Evolutionary conservation across 1,139 yeast genomes (phyloP).

Genomic region (Debaryomyces singareniensis): DNA sequence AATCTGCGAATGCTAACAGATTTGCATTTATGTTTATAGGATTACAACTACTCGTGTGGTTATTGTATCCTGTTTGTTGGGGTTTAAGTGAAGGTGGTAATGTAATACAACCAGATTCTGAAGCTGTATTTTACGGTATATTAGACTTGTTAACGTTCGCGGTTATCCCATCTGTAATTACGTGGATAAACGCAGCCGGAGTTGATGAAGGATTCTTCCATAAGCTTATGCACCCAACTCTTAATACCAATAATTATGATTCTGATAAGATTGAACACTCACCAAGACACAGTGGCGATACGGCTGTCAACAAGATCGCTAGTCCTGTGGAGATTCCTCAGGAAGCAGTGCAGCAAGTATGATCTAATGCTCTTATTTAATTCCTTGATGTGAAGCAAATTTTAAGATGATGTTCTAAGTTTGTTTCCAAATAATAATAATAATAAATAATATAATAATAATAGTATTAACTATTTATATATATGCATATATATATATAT

Average conservation of each 20-base stretch:
- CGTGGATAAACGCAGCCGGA: conserved; percentile 21
- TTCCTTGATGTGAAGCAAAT: too few species aligned
- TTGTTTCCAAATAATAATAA: too few species aligned
- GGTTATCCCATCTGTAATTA: conserved; percentile 32
- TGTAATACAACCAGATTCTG: conserved; percentile 59
- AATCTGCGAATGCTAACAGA: conserved; percentile 9
- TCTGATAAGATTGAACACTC: conserved; percentile 20
- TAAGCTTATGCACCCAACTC: conserved; percentile 14
- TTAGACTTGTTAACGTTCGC: conserved; percentile 46
- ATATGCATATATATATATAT: too few species aligned
- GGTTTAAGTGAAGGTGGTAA: conserved; percentile 67
- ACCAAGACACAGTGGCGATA: conserved; percentile 32
- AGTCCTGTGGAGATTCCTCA: not conserved
- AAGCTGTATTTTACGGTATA: conserved; percentile 60
- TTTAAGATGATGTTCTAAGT: too few species aligned
- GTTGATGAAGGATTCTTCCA: conserved; percentile 27
- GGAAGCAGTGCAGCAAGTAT: not conserved
- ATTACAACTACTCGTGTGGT: conserved; percentile 30
- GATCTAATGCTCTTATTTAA: not conserved
- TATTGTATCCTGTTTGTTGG: conserved; percentile 55
- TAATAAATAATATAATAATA: too few species aligned
- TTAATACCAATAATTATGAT: conserved; percentile 1
- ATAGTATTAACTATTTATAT: too few species aligned
- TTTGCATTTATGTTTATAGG: conserved; percentile 23
- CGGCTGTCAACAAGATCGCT: conserved; percentile 18